Evolutionary conservation across 768 basidiomycete species (phyloP).

Genomic region (Podaxis sp.): DNA sequence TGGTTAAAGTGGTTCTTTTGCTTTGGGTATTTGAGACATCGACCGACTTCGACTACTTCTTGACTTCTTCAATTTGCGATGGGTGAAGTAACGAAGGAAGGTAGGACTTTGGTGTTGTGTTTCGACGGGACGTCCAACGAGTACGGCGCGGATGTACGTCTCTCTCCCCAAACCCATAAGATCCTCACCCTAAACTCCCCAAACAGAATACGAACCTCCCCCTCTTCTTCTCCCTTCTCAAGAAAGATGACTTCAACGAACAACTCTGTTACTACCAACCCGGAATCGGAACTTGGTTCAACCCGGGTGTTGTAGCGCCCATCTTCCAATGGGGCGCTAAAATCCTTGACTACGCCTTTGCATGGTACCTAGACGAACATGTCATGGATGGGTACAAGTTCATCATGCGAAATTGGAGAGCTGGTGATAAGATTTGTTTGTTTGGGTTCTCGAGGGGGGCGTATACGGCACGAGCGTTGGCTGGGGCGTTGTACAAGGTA

Average conservation of each 20-base stretch:
- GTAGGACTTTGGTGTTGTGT: slow-evolving; percentile 58
- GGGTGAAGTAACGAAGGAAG: slow-evolving; percentile 10
- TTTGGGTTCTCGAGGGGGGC: slow-evolving; percentile 77
- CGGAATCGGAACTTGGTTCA: slow-evolving; percentile 52
- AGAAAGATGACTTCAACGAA: slow-evolving; percentile 55
- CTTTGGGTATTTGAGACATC: too few relatives aligned
- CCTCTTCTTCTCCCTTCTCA: slow-evolving; percentile 65
- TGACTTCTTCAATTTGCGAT: background rate
- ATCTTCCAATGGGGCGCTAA: slow-evolving; percentile 58
- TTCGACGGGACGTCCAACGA: slow-evolving; percentile 69
- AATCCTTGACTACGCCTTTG: slow-evolving; percentile 65
- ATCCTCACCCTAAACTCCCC: background rate
- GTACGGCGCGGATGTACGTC: slow-evolving; percentile 46
- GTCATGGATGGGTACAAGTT: slow-evolving; percentile 76
- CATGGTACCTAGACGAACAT: slow-evolving; percentile 75
- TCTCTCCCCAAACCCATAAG: background rate
- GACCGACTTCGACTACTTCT: background rate
- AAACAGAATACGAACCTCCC: slow-evolving; percentile 66
- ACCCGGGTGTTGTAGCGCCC: slow-evolving; percentile 67
- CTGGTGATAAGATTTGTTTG: slow-evolving; percentile 72
- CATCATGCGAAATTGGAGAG: slow-evolving; percentile 75
- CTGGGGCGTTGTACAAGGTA: slow-evolving; percentile 73
- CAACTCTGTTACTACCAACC: slow-evolving; percentile 74
- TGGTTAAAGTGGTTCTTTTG: too few relatives aligned
- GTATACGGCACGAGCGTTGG: slow-evolving; percentile 65